Conservation (phyloP, 139 green algal species). For the Pseudopediastrum boryanum region DNA sequence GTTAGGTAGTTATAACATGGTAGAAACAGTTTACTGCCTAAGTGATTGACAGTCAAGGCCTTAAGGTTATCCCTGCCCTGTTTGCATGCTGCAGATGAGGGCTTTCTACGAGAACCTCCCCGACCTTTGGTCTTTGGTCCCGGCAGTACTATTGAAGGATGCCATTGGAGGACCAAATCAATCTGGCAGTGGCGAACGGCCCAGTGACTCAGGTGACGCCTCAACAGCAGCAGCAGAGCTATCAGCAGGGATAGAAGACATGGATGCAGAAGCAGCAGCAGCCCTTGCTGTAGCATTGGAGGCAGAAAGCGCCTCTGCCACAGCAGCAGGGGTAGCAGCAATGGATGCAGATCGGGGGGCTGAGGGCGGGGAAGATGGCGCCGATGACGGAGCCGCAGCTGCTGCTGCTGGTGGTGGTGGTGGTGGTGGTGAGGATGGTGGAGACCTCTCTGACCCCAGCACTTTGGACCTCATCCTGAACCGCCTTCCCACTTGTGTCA, state of each 20-base stretch:
- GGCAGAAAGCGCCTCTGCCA: neutral
- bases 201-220: neutral
- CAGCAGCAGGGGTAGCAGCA: slow-evolving; percentile 1
- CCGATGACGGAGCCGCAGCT: slow-evolving; percentile 29
- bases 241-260: neutral
- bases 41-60: too few relatives aligned
- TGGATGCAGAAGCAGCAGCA: slow-evolving; percentile 6
- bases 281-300: neutral
- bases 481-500: slow-evolving; percentile 75
- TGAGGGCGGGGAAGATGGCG: neutral
- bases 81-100: slow-evolving; percentile 43
- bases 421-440: neutral
- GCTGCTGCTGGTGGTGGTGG: neutral
- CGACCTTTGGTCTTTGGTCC: slow-evolving; percentile 81
- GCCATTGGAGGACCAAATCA: too few relatives aligned
- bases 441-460: neutral
- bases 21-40: too few relatives aligned
- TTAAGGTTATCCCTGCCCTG: too few relatives aligned
- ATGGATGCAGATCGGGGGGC: too few relatives aligned
- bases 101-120: slow-evolving; percentile 89
- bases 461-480: slow-evolving; percentile 74
- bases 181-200: too few relatives aligned
- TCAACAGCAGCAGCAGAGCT: slow-evolving; percentile 2
- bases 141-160: slow-evolving; percentile 77
- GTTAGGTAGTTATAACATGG: too few relatives aligned